A percentile compares a stretch with the other conserved stretches of the same genome.
Evolutionary conservation across 768 basidiomycete genomes (phyloP).

Genomic region (Boletus vermiculosoides): DNA sequence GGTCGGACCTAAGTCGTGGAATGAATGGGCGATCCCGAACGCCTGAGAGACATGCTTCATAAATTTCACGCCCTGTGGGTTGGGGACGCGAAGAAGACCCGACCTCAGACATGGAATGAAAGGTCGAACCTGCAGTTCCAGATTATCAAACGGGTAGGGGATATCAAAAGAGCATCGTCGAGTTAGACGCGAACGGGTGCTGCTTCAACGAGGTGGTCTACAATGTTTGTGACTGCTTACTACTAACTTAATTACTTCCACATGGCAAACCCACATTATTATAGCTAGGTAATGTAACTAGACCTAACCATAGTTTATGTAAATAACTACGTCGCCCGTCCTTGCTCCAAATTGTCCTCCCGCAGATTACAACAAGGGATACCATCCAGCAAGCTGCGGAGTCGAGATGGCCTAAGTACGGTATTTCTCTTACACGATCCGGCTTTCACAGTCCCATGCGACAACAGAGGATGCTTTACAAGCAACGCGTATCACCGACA

Average conservation of each 20-base stretch:
- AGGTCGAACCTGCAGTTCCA: constrained; percentile 19
- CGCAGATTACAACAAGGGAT: constrained; percentile 13
- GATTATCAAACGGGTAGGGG: constrained; percentile 7
- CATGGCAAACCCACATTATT: constrained; percentile 15
- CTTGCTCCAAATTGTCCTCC: constrained; percentile 8
- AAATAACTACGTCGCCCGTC: constrained; percentile 24
- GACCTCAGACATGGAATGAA: constrained; percentile 29
- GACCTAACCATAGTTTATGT: constrained; percentile 28
- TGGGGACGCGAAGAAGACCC: constrained; percentile 20
- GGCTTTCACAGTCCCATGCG: constrained; percentile 27
- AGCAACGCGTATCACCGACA: constrained; percentile 27
- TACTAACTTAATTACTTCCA: constrained; percentile 20
- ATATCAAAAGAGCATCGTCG: constrained; percentile 32
- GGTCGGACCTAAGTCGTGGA: constrained; percentile 59
- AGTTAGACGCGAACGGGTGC: constrained; percentile 8
- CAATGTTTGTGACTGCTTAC: constrained; percentile 36
- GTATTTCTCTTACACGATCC: constrained; percentile 23
- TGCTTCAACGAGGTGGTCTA: constrained; percentile 21
- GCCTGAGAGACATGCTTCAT: constrained; percentile 51
- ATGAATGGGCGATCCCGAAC: constrained; percentile 55
- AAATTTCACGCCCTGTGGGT: constrained; percentile 49
- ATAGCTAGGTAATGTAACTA: constrained; percentile 8
- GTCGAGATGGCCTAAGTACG: constrained; percentile 18
- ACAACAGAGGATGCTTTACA: constrained; percentile 8
- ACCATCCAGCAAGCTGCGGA: constrained; percentile 5